Evolutionary conservation across 2,329 filamentous ascomycete species (phyloP).

Genomic region (Pseudomassariella vexata): DNA sequence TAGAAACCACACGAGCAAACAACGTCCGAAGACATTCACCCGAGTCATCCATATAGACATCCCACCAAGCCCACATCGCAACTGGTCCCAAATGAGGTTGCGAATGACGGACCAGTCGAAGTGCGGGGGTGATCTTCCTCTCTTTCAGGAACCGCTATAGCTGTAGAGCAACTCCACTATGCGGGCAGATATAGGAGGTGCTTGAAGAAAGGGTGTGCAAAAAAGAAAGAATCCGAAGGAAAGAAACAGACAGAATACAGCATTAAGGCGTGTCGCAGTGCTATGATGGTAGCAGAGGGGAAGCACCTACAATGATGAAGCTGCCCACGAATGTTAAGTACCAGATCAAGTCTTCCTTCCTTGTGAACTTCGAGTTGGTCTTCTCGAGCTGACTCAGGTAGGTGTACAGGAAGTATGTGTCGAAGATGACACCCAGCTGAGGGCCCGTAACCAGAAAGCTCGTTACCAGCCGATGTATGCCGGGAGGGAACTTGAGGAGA

Average conservation of each 20-base stretch:
- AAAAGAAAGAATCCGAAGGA: constrained; percentile 9
- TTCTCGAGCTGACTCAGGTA: constrained; percentile 72
- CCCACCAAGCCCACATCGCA: constrained; percentile 71
- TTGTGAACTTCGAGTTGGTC: constrained; percentile 63
- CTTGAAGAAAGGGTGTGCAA: constrained; percentile 32
- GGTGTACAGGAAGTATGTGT: constrained; percentile 74
- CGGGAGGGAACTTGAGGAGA: constrained; percentile 49
- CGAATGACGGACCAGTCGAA: constrained; percentile 59
- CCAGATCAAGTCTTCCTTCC: constrained; percentile 73
- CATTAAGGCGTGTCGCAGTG: too few relatives aligned
- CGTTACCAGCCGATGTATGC: constrained; percentile 37
- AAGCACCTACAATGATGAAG: constrained; percentile 69
- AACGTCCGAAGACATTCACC: constrained; percentile 46
- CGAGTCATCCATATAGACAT: constrained; percentile 66
- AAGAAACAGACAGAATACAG: constrained; percentile 5
- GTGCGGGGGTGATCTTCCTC: constrained; percentile 75
- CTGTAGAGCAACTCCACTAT: constrained; percentile 58
- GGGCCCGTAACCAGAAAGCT: constrained; percentile 36
- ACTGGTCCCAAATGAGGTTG: constrained; percentile 53
- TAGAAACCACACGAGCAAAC: constrained; percentile 53
- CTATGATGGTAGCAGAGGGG: constrained; percentile 16
- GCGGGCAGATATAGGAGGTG: constrained; percentile 71
- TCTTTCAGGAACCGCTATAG: constrained; percentile 80
- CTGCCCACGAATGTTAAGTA: constrained; percentile 70
- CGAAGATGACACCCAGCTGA: constrained; percentile 53